phyloP scores from a whole-genome alignment of 2,329 filamentous ascomycete species.

The Periconia sp. region DNA sequence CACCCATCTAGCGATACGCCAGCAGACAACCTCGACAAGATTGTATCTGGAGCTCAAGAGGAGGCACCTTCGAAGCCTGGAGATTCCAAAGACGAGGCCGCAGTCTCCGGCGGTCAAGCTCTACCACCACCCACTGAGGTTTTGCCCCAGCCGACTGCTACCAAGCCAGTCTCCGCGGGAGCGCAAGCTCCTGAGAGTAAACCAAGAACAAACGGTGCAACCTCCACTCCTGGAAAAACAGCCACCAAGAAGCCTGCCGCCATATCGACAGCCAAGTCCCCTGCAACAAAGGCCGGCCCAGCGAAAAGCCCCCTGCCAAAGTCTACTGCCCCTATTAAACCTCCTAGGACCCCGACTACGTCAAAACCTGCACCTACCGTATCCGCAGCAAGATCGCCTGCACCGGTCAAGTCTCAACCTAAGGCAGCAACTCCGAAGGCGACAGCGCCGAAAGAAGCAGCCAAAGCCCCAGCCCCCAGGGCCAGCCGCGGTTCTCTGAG shows the following conservation, averaged over 20 bases:
- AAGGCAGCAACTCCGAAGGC: too few relatives aligned
- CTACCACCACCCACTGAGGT: conserved; percentile 40
- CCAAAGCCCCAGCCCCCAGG: conserved; percentile 28
- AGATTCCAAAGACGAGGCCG: conserved; percentile 45
- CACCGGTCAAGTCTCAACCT: conserved; percentile 7
- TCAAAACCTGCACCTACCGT: conserved; percentile 26
- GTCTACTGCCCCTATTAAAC: conserved; percentile 18
- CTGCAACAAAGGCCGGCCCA: conserved; percentile 28
- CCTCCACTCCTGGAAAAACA: conserved; percentile 26
- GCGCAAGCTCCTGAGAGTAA: conserved; percentile 21
- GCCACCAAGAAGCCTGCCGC: conserved; percentile 38
- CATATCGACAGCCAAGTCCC: conserved; percentile 39
- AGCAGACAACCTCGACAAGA: conserved; percentile 52
- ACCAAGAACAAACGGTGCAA: conserved; percentile 24
- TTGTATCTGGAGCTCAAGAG: conserved; percentile 50
- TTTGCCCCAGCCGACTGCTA: conserved; percentile 13
- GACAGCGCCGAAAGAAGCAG: conserved; percentile 32
- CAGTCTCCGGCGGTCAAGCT: conserved; percentile 48
- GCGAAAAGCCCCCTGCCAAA: conserved; percentile 42
- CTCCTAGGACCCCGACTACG: conserved; percentile 39
- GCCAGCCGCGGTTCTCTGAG: conserved; percentile 35
- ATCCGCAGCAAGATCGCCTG: conserved; percentile 24
- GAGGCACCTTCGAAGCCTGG: conserved; percentile 48
- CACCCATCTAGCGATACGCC: conserved; percentile 3
- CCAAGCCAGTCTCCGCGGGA: conserved; percentile 13